Conservation (phyloP, 257 asterid genomes). For the Cordia subcordata region DNA sequence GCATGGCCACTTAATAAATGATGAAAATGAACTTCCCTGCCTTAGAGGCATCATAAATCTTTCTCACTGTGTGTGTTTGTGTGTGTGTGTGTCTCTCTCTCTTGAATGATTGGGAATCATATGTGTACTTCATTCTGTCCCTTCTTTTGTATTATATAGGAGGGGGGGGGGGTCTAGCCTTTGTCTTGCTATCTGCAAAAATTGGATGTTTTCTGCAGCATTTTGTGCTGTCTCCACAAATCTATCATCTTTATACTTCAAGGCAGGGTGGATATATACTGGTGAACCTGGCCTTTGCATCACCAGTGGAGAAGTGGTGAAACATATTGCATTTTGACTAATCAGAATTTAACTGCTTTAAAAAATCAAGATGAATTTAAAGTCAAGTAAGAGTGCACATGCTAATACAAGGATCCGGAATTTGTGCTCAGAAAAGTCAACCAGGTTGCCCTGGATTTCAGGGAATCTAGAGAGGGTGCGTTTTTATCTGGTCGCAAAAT, state of each 20-base stretch:
- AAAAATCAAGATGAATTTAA: not conserved
- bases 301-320: not conserved
- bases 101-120: not conserved
- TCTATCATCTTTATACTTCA: constrained; percentile 4
- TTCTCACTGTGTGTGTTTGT: no score
- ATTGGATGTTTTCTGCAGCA: constrained; percentile 28
- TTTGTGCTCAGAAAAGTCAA: constrained; percentile 16
- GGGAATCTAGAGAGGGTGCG: constrained; percentile 8
- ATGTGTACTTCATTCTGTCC: constrained; percentile 32
- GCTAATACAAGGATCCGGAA: constrained; percentile 10
- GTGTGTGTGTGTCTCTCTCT: no score
- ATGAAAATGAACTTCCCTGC: constrained; percentile 11
- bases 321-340: constrained; percentile 5
- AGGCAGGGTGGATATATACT: not conserved
- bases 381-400: constrained; percentile 6
- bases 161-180: constrained; percentile 50
- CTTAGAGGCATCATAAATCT: no score
- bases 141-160: constrained; percentile 24
- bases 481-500: no score
- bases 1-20: constrained; percentile 23
- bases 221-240: constrained; percentile 15
- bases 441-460: constrained; percentile 16
- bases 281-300: not conserved
- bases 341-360: constrained; percentile 3
- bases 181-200: constrained; percentile 30